Evolutionary conservation across 23 red algal species (phyloP).

Genomic region (Cyanidiococcus yangmingshanensis): DNA sequence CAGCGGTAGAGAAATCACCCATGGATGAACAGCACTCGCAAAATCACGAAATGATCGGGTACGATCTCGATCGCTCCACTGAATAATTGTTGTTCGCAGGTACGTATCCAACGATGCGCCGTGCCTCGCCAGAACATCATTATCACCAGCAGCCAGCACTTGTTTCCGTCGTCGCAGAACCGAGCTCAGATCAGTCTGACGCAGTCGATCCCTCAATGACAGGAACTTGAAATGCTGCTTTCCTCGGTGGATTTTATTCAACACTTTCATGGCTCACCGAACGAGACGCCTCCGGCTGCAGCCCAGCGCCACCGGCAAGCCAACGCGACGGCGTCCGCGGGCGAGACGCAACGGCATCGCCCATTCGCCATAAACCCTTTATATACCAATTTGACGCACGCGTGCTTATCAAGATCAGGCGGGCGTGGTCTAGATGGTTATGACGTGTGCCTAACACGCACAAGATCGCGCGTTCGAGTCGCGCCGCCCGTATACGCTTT

Average conservation of each 20-base stretch:
- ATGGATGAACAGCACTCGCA: not conserved
- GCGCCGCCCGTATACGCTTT: constrained; percentile 14
- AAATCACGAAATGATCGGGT: not conserved
- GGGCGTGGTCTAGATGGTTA: constrained; percentile 16
- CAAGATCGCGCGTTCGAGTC: constrained; percentile 22
- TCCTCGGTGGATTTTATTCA: not conserved
- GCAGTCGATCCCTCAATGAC: not conserved
- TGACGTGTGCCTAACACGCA: constrained; percentile 21
- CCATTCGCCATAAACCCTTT: not conserved
- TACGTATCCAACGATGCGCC: not conserved
- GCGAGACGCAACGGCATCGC: no score
- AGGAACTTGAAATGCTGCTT: constrained; percentile 10
- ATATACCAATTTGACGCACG: not conserved
- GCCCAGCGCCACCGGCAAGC: no score
- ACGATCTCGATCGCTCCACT: not conserved
- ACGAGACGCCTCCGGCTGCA: no score
- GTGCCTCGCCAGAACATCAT: not conserved
- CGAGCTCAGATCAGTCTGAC: not conserved
- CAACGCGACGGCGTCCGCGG: no score
- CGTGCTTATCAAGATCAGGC: not conserved
- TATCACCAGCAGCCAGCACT: not conserved
- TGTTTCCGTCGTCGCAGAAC: not conserved
- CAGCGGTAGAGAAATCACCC: constrained; percentile 10
- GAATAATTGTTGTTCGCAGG: not conserved
- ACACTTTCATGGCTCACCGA: not conserved